phyloP scores from a whole-genome alignment of 306 rosid species.

The Trichosanthes truncata region DNA sequence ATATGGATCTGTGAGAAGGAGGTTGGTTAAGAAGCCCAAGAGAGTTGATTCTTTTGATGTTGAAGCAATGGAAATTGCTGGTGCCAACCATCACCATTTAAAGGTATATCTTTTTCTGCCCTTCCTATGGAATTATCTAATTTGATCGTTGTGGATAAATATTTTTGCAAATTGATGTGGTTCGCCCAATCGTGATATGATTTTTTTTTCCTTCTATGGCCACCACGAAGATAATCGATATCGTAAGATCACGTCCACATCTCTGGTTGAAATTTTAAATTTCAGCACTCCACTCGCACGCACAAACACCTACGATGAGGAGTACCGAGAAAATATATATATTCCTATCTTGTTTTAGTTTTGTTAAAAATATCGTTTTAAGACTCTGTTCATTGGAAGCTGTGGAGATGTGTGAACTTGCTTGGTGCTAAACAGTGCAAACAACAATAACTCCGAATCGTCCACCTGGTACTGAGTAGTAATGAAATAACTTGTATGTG shows the following conservation, averaged over 20 bases:
- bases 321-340: too few relatives aligned
- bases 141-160: not conserved
- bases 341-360: not conserved
- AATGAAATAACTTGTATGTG: not conserved
- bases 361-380: too few relatives aligned
- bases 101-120: constrained; percentile 27
- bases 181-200: not conserved
- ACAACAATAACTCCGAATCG: too few relatives aligned
- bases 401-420: too few relatives aligned
- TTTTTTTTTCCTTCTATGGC: not conserved
- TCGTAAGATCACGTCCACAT: not conserved
- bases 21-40: constrained; percentile 71
- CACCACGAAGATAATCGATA: not conserved
- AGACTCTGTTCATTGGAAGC: too few relatives aligned
- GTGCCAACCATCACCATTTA: constrained; percentile 30
- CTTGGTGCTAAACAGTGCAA: too few relatives aligned
- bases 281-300: too few relatives aligned
- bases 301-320: too few relatives aligned
- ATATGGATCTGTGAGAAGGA: constrained; percentile 61
- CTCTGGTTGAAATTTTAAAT: not conserved
- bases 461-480: too few relatives aligned
- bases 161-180: not conserved
- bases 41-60: constrained; percentile 85
- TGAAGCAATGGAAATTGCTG: constrained; percentile 86
- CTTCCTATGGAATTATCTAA: not conserved